Evolutionary conservation across 768 basidiomycete genomes (phyloP).

Genomic region (Suillus luteus): DNA sequence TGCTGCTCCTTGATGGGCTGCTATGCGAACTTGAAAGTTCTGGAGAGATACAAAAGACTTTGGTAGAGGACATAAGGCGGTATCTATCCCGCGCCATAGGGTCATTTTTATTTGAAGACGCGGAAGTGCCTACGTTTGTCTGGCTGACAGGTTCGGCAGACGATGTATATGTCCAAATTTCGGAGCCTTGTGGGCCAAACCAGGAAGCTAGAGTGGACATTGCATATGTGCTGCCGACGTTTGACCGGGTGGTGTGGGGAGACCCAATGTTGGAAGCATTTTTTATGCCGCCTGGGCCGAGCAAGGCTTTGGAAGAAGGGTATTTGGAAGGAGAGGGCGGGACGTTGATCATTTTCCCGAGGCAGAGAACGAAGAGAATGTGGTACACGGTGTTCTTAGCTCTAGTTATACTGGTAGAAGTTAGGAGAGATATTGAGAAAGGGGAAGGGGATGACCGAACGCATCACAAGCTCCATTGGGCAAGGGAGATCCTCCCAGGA

Average conservation of each 20-base stretch:
- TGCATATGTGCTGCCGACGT: constrained; percentile 42
- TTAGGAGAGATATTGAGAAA: constrained; percentile 25
- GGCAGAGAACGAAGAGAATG: constrained; percentile 73
- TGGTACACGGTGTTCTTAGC: constrained; percentile 78
- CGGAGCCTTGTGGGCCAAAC: constrained; percentile 14
- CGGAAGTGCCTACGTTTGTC: constrained; percentile 66
- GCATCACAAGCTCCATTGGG: constrained; percentile 40
- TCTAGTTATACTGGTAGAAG: constrained; percentile 50
- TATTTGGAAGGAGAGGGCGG: constrained; percentile 51
- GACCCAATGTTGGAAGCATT: constrained; percentile 74
- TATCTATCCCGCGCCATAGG: constrained; percentile 71
- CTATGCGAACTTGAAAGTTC: constrained; percentile 39
- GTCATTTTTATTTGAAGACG: constrained; percentile 76
- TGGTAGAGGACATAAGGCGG: constrained; percentile 46
- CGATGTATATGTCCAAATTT: constrained; percentile 54
- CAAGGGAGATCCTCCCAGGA: constrained; percentile 39
- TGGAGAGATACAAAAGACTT: constrained; percentile 28
- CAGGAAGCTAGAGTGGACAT: constrained; percentile 27
- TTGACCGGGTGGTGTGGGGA: constrained; percentile 65
- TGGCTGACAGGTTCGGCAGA: constrained; percentile 64
- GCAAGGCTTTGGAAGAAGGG: constrained; percentile 56
- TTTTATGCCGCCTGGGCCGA: constrained; percentile 53
- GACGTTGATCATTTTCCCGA: constrained; percentile 52
- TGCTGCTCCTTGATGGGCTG: constrained; percentile 54
- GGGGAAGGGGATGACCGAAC: constrained; percentile 23